Conservation (phyloP, 768 basidiomycete species). For the Suillus subaureus region DNA sequence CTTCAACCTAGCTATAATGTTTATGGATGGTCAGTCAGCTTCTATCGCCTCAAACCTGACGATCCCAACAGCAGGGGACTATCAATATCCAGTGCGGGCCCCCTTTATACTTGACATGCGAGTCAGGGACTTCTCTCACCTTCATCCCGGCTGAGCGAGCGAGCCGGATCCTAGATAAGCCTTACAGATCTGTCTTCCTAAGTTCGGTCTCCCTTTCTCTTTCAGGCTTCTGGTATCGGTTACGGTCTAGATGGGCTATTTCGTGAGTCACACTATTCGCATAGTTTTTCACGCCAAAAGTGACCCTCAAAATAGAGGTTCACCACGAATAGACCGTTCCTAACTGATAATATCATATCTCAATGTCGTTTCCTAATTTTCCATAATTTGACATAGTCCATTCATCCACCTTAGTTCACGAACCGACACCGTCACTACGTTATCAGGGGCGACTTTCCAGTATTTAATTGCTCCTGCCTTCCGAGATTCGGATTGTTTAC, state of each 20-base stretch:
- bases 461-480: neutral
- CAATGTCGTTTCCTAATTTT: neutral
- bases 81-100: neutral
- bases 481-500: neutral
- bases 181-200: neutral
- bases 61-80: neutral
- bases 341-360: neutral
- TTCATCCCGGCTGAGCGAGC: slow-evolving; percentile 9
- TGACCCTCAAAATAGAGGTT: no score
- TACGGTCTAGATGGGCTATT: no score
- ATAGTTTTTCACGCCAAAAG: no score
- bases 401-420: neutral
- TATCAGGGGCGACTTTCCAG: neutral
- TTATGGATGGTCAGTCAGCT: neutral
- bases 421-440: no score
- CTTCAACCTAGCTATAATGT: neutral
- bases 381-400: neutral
- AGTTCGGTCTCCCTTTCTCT: neutral
- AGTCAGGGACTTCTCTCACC: slow-evolving; percentile 10
- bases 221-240: neutral
- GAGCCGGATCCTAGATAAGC: slow-evolving; percentile 9
- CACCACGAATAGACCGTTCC: no score
- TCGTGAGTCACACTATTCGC: no score
- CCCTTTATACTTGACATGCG: neutral
- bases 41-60: neutral